Conservation (phyloP, 495 filamentous ascomycete species). For the Peziza echinospora region DNA sequence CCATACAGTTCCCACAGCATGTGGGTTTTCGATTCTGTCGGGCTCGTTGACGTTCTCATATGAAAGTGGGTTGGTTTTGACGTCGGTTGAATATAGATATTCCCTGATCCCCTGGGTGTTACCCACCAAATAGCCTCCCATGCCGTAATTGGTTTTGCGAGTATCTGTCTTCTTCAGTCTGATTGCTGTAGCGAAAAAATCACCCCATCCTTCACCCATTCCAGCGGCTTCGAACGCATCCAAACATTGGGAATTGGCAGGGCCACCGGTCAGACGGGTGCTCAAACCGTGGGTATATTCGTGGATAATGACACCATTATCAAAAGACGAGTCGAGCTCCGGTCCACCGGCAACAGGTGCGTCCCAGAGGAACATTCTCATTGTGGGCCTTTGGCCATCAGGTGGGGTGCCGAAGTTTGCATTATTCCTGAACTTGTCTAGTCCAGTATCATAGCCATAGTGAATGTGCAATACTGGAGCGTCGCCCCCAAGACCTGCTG, state of each 20-base stretch:
- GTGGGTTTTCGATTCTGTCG: slow-evolving; percentile 19
- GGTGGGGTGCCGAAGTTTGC: slow-evolving; percentile 30
- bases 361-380: slow-evolving; percentile 31
- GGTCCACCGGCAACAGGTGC: slow-evolving; percentile 6
- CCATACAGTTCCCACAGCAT: slow-evolving; percentile 31
- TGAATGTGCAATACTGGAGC: slow-evolving; percentile 33
- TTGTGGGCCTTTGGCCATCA: slow-evolving; percentile 28
- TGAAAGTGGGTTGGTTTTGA: slow-evolving; percentile 25
- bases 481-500: slow-evolving; percentile 27
- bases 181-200: slow-evolving; percentile 32
- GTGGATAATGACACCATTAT: slow-evolving; percentile 23
- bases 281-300: slow-evolving; percentile 25
- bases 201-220: slow-evolving; percentile 36
- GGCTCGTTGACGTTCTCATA: slow-evolving; percentile 24
- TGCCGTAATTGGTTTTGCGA: slow-evolving; percentile 24
- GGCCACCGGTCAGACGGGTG: slow-evolving; percentile 34
- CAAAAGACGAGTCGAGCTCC: slow-evolving; percentile 28
- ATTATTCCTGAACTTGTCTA: too few species aligned
- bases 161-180: slow-evolving; percentile 28
- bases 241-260: slow-evolving; percentile 28
- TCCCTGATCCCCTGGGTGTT: slow-evolving; percentile 24
- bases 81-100: slow-evolving; percentile 30
- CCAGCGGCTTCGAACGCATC: slow-evolving; percentile 25
- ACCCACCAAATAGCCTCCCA: slow-evolving; percentile 29
- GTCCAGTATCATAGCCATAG: slow-evolving; percentile 27